Evolutionary conservation across 176 grass and related monocot genomes (phyloP).

Genomic region (Saccharum officinarum): DNA sequence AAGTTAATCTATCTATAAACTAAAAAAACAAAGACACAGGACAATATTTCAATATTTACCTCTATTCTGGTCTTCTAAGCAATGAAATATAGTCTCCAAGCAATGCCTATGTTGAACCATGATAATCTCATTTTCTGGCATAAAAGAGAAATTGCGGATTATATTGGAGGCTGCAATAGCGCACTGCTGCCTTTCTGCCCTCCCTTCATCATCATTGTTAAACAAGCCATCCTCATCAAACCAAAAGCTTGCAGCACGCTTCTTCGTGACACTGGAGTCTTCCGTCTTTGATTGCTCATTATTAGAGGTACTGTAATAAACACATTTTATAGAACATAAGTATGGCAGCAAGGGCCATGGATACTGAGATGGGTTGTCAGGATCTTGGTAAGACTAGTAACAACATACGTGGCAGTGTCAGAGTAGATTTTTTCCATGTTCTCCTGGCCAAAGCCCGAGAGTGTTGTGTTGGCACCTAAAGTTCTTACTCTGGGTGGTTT

Average conservation of each 20-base stretch:
- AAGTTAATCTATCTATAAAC: conserved; percentile 20
- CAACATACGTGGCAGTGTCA: conserved; percentile 42
- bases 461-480: conserved; percentile 61
- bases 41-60: conserved; percentile 43
- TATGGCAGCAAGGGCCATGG: conserved; percentile 2
- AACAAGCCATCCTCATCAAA: conserved; percentile 96
- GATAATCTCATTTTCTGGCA: conserved; percentile 92
- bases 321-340: conserved; percentile 30
- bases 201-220: conserved; percentile 90
- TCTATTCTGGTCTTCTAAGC: conserved; percentile 89
- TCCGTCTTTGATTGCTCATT: conserved; percentile 55
- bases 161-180: conserved; percentile 96
- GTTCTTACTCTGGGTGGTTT: conserved; percentile 71
- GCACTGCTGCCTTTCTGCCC: conserved; percentile 82
- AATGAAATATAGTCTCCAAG: conserved; percentile 94
- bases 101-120: conserved; percentile 99
- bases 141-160: conserved; percentile 98
- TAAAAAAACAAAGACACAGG: neutral
- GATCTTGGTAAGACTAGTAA: conserved; percentile 22
- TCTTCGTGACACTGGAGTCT: conserved; percentile 51
- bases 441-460: conserved; percentile 87
- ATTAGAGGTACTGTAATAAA: conserved; percentile 37
- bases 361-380: conserved; percentile 17
- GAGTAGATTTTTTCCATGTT: conserved; percentile 55
- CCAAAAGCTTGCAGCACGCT: conserved; percentile 64